Conservation (phyloP, 176 grass and related monocot species). For the Cymbopogon citratus region DNA sequence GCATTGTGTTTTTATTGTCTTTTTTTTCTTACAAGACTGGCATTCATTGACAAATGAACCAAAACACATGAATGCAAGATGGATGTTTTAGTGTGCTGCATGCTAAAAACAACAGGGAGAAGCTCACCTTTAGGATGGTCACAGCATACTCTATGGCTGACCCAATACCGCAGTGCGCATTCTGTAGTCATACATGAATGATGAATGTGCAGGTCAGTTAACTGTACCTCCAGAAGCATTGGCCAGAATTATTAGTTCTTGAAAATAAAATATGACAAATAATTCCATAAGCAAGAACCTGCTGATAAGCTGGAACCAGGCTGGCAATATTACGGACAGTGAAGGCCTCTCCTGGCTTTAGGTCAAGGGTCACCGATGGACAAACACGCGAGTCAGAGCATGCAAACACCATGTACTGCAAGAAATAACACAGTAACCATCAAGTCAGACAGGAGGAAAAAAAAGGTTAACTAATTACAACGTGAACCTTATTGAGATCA, state of each 20-base stretch:
- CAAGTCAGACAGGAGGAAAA: not conserved
- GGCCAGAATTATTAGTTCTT: not conserved
- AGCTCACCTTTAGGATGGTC: conserved; percentile 57
- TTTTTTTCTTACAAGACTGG: not conserved
- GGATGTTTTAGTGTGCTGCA: not conserved
- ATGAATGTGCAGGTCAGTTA: conserved; percentile 9
- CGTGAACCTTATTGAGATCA: not conserved
- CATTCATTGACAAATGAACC: not conserved
- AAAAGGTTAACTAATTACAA: not conserved
- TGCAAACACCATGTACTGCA: conserved; percentile 87
- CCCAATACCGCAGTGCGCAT: conserved; percentile 27
- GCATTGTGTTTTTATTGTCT: not conserved
- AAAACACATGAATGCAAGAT: not conserved
- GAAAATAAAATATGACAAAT: conserved; percentile 15
- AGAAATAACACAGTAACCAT: conserved; percentile 7
- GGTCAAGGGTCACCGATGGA: conserved; percentile 60
- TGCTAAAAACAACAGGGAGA: not conserved
- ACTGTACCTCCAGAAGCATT: not conserved
- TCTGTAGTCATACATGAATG: conserved; percentile 32
- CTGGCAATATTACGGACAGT: conserved; percentile 61
- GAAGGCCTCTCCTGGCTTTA: conserved; percentile 82
- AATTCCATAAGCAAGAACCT: conserved; percentile 33
- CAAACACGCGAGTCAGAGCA: conserved; percentile 75
- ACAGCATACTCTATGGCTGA: conserved; percentile 73
- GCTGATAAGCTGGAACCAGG: conserved; percentile 52